These are phyloP conservation scores for Ophiostoma montium DNA, from an alignment of 2,329 filamentous ascomycete species.

Conservation along the genomic window DNA sequence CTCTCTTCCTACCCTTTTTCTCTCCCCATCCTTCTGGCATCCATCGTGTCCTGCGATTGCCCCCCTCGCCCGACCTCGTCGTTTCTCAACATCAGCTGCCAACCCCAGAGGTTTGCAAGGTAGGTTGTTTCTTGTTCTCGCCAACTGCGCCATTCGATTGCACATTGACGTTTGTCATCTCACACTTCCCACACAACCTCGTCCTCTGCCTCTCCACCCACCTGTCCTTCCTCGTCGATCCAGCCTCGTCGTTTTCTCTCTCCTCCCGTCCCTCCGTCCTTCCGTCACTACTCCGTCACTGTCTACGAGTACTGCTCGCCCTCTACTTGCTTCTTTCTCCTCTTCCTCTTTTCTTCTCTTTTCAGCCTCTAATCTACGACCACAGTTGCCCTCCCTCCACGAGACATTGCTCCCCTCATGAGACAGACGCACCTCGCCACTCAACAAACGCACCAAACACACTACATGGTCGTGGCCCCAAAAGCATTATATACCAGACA, in stretches of 20 bases:
- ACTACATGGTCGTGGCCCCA: neutral
- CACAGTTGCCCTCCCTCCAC: neutral
- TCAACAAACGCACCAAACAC: neutral
- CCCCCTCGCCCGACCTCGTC: conserved; percentile 1
- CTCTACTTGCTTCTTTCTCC: neutral
- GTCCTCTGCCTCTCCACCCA: neutral
- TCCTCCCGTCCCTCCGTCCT: neutral
- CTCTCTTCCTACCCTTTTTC: conserved; percentile 6
- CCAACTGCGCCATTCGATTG: neutral
- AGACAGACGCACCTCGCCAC: neutral
- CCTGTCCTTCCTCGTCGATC: neutral
- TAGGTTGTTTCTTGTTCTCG: neutral
- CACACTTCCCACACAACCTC: neutral
- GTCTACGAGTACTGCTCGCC: neutral
- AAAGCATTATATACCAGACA: neutral
- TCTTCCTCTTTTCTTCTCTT: neutral
- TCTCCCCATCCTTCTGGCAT: conserved; percentile 12
- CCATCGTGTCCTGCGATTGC: neutral
- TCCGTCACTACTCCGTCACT: no score
- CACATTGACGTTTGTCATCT: neutral
- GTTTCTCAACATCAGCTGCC: neutral
- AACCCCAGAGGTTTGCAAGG: neutral
- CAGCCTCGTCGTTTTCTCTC: neutral
- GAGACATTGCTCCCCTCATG: neutral
- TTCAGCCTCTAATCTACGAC: neutral